Conservation (phyloP, 2,329 filamentous ascomycete genomes). For the Biscogniauxia mediterranea region DNA sequence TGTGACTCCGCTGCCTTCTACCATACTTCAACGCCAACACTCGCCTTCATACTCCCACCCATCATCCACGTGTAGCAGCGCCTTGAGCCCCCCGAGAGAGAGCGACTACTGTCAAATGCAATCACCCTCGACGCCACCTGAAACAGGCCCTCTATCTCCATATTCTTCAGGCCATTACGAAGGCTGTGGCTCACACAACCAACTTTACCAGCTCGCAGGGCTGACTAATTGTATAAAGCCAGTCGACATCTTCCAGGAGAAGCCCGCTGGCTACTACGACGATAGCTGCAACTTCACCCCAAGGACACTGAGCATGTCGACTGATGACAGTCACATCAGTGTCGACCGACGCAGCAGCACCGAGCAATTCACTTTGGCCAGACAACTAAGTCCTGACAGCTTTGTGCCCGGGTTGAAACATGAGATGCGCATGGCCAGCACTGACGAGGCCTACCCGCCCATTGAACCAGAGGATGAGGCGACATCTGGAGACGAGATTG, state of each 20-base stretch:
- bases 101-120: constrained; percentile 37
- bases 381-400: constrained; percentile 28
- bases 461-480: constrained; percentile 21
- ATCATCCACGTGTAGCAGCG: constrained; percentile 37
- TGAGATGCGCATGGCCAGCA: constrained; percentile 24
- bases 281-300: constrained; percentile 28
- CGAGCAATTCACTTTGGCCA: constrained; percentile 15
- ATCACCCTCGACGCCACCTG: constrained; percentile 39
- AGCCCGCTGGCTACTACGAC: constrained; percentile 28
- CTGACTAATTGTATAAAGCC: constrained; percentile 36
- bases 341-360: constrained; percentile 18
- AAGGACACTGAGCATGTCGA: constrained; percentile 34
- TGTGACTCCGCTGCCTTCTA: constrained; percentile 19
- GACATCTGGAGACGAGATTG: constrained; percentile 19
- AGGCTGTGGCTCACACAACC: constrained; percentile 22
- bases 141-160: constrained; percentile 33
- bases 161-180: constrained; percentile 28
- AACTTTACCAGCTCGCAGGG: constrained; percentile 31
- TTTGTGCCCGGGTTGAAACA: constrained; percentile 24
- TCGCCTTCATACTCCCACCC: constrained; percentile 40
- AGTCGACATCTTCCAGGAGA: constrained; percentile 34
- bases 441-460: constrained; percentile 8
- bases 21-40: constrained; percentile 28
- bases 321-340: constrained; percentile 27
- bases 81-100: constrained; percentile 39